phyloP scores from a whole-genome alignment of 2,329 filamentous ascomycete species.

The Xylaria polymorpha region DNA sequence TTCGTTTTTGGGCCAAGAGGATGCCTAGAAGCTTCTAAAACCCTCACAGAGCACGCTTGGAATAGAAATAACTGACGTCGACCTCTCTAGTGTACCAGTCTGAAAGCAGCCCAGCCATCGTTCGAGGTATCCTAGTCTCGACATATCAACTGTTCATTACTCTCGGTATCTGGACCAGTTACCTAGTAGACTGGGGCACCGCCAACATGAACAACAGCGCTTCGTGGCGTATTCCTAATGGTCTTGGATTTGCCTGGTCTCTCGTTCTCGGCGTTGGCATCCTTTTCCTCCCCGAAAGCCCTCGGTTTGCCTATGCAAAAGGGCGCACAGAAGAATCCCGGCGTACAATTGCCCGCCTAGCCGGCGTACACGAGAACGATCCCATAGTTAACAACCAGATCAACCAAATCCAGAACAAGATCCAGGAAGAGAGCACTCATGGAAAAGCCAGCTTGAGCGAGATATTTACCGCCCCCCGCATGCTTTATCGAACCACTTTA shows the following conservation, averaged over 20 bases:
- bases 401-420: slow-evolving; percentile 63
- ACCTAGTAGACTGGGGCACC: slow-evolving; percentile 72
- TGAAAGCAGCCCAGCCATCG: slow-evolving; percentile 72
- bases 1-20: too few species aligned
- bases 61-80: too few species aligned
- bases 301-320: slow-evolving; percentile 62
- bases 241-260: slow-evolving; percentile 67
- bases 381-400: slow-evolving; percentile 60
- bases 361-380: slow-evolving; percentile 55
- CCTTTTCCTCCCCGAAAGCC: slow-evolving; percentile 66
- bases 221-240: slow-evolving; percentile 73
- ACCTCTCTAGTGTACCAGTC: slow-evolving; percentile 67
- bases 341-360: slow-evolving; percentile 59
- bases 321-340: slow-evolving; percentile 62
- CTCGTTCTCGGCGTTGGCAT: slow-evolving; percentile 63
- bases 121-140: slow-evolving; percentile 72
- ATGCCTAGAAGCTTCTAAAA: too few species aligned
- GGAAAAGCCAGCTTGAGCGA: slow-evolving; percentile 64
- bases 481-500: slow-evolving; percentile 72
- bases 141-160: slow-evolving; percentile 78
- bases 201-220: slow-evolving; percentile 48
- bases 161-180: slow-evolving; percentile 70
- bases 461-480: slow-evolving; percentile 75
- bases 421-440: slow-evolving; percentile 59
- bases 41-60: too few species aligned